Conservation (phyloP, 1,284 basidiomycete species). For the Rhodotorula sp. region DNA sequence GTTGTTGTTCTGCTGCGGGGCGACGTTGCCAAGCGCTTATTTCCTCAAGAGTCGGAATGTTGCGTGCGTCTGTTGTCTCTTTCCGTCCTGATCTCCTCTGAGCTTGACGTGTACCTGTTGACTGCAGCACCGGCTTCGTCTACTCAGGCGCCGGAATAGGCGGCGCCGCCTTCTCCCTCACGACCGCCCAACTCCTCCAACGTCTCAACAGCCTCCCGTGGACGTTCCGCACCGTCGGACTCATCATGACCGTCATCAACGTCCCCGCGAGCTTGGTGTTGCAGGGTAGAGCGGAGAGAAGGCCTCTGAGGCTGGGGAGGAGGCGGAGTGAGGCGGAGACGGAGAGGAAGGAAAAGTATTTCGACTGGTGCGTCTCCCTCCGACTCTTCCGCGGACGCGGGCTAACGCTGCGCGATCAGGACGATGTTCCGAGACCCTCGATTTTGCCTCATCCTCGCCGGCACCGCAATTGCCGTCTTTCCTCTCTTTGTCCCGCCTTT, state of each 20-base stretch:
- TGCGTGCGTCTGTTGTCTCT: conserved; percentile 1
- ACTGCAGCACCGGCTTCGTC: conserved; percentile 18
- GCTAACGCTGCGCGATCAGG: background rate
- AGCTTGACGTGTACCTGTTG: too few species aligned
- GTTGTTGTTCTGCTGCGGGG: conserved; percentile 17
- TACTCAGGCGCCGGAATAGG: conserved; percentile 28
- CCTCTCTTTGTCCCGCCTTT: conserved; percentile 33
- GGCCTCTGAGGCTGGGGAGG: conserved; percentile 1
- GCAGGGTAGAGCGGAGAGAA: background rate
- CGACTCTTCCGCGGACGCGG: too few species aligned
- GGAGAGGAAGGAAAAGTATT: conserved; percentile 2
- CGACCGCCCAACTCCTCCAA: conserved; percentile 10
- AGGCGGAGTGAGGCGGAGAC: too few species aligned
- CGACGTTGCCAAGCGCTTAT: conserved; percentile 23
- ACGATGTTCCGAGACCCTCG: conserved; percentile 21
- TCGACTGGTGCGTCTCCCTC: conserved; percentile 17
- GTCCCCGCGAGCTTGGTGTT: conserved; percentile 15
- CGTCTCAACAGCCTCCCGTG: conserved; percentile 9
- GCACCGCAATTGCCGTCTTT: conserved; percentile 27
- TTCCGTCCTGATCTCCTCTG: too few species aligned
- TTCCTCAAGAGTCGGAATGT: conserved; percentile 27
- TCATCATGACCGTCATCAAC: conserved; percentile 21
- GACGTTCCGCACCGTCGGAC: conserved; percentile 18
- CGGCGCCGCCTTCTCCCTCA: conserved; percentile 20
- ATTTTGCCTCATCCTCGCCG: conserved; percentile 26